phyloP scores from a whole-genome alignment of 768 basidiomycete genomes.

The Mrakia blollopis region DNA sequence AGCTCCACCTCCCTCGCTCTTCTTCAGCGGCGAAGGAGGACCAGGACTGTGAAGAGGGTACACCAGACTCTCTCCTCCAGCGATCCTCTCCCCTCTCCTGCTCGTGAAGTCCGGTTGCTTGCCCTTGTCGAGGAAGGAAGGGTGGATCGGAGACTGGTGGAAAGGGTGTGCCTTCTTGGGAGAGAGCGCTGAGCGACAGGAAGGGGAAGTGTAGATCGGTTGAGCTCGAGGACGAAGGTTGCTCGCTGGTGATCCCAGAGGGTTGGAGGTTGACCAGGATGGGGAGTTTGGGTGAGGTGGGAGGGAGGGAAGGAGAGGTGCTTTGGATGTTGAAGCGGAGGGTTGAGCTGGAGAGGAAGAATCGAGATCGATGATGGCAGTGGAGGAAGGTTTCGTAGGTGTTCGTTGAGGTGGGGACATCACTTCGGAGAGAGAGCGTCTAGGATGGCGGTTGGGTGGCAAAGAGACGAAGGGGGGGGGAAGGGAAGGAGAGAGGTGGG shows the following conservation, averaged over 20 bases:
- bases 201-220: not conserved
- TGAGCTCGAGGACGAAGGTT: slow-evolving; percentile 7
- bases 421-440: not conserved
- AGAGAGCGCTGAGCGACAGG: not conserved
- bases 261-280: not conserved
- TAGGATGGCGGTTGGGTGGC: not conserved
- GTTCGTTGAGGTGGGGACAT: slow-evolving; percentile 4
- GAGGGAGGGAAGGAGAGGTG: not conserved
- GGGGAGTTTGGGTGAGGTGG: not conserved
- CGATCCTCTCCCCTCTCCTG: not conserved
- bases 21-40: not conserved
- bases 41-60: slow-evolving; percentile 1
- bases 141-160: slow-evolving; percentile 6
- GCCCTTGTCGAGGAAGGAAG: slow-evolving; percentile 12
- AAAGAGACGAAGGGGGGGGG: not conserved
- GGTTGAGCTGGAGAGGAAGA: not conserved
- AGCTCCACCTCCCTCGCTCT: not conserved
- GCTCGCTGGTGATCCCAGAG: not conserved
- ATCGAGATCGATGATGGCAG: slow-evolving; percentile 13
- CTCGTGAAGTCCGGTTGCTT: not conserved
- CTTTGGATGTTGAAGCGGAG: not conserved
- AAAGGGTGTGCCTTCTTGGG: not conserved
- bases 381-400: not conserved
- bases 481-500: not conserved
- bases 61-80: not conserved